Percentiles rank a stretch among this genome's conserved stretches.
These are phyloP conservation scores for Leishmania tarentolae DNA, from an alignment of 208 protist species.

Conservation along the genomic window DNA sequence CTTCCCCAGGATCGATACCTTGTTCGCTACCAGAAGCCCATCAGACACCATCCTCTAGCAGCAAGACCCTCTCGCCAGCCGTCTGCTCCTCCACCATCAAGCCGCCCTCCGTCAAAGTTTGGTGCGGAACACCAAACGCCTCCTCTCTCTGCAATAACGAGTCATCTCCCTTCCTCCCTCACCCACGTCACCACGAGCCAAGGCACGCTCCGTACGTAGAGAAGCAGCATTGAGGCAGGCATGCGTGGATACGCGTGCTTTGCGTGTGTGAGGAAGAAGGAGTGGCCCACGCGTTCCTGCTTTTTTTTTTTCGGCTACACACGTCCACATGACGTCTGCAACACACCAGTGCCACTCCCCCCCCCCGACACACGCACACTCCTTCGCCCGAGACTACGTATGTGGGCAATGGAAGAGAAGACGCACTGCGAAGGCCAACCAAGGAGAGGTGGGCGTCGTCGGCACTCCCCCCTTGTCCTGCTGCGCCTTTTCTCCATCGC, in stretches of 20 bases:
- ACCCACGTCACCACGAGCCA: not conserved
- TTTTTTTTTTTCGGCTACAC: no score
- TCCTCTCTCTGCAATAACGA: not conserved
- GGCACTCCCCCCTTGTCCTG: no score
- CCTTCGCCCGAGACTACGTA: no score
- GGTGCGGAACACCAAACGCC: conserved; percentile 2
- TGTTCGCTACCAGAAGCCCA: not conserved
- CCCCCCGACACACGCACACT: no score
- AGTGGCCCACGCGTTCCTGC: no score
- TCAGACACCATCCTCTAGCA: not conserved
- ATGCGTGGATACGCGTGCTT: not conserved
- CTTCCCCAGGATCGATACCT: conserved; percentile 14
- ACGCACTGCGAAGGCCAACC: no score
- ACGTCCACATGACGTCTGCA: not conserved
- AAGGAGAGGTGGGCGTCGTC: no score
- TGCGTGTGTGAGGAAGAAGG: not conserved
- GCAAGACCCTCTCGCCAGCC: conserved; percentile 1
- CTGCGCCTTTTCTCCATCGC: no score
- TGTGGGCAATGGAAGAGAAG: no score
- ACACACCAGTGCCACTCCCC: no score
- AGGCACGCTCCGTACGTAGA: not conserved
- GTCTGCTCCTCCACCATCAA: not conserved
- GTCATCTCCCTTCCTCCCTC: not conserved
- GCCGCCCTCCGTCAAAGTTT: not conserved
- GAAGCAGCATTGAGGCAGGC: not conserved